Evolutionary conservation across 2,329 filamentous ascomycete genomes (phyloP).

Genomic region (Aspergillus quadrilineatus): DNA sequence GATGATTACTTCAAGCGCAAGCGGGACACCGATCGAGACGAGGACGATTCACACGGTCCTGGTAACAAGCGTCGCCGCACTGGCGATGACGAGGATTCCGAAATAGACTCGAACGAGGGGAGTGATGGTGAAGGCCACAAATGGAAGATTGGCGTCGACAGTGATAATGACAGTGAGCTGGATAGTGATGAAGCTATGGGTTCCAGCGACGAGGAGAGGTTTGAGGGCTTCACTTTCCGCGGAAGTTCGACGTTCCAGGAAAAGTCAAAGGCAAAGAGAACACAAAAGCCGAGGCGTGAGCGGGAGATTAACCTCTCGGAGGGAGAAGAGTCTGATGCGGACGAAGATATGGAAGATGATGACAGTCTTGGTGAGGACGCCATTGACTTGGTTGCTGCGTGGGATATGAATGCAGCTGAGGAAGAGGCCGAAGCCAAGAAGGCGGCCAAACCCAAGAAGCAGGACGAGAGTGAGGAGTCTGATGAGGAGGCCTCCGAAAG

Average conservation of each 20-base stretch:
- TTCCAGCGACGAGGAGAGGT: slow-evolving; percentile 81
- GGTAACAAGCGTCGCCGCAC: slow-evolving; percentile 48
- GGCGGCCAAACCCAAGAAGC: slow-evolving; percentile 30
- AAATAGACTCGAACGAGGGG: slow-evolving; percentile 64
- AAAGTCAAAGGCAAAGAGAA: slow-evolving; percentile 33
- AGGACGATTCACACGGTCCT: slow-evolving; percentile 35
- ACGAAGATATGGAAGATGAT: slow-evolving; percentile 50
- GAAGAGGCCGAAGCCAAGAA: slow-evolving; percentile 42
- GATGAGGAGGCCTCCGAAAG: slow-evolving; percentile 44
- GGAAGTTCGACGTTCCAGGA: slow-evolving; percentile 52
- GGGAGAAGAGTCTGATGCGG: slow-evolving; percentile 47
- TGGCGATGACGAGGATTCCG: slow-evolving; percentile 44
- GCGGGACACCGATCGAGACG: slow-evolving; percentile 32
- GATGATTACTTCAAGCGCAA: slow-evolving; percentile 48
- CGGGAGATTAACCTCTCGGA: slow-evolving; percentile 52
- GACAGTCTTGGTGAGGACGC: slow-evolving; percentile 61
- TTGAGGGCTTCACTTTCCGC: slow-evolving; percentile 71
- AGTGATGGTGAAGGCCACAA: slow-evolving; percentile 84
- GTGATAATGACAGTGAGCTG: slow-evolving; percentile 66
- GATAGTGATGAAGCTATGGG: slow-evolving; percentile 83
- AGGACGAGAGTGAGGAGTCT: slow-evolving; percentile 31
- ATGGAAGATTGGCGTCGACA: slow-evolving; percentile 74
- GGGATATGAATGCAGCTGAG: slow-evolving; percentile 53
- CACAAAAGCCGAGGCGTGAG: slow-evolving; percentile 25
- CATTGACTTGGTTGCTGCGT: slow-evolving; percentile 61